Conservation (phyloP, 192 early-diverging fungal species). For the Coemansia sp. region DNA sequence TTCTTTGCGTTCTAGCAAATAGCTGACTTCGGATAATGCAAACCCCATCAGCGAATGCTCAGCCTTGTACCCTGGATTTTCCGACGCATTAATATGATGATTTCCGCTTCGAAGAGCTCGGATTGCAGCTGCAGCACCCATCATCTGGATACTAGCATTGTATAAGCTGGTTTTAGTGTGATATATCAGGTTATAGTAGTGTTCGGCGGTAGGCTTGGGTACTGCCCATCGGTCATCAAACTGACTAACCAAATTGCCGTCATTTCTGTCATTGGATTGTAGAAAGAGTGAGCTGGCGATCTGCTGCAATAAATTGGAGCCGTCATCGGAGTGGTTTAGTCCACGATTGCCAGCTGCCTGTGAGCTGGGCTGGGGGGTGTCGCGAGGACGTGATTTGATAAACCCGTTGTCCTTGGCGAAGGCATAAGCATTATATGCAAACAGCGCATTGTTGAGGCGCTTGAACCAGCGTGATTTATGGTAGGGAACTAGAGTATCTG, state of each 20-base stretch:
- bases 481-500: constrained; percentile 15
- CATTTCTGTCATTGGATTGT: neutral
- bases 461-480: constrained; percentile 25
- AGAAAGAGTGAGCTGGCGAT: neutral
- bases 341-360: too few species aligned
- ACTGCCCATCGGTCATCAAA: constrained; percentile 34
- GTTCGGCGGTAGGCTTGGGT: constrained; percentile 21
- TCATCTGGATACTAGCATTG: constrained; percentile 17
- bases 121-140: constrained; percentile 42
- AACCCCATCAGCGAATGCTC: constrained; percentile 30
- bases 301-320: neutral
- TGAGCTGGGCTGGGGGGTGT: too few species aligned
- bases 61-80: constrained; percentile 6
- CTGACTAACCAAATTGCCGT: constrained; percentile 14
- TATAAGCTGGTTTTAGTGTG: constrained; percentile 15
- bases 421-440: constrained; percentile 22
- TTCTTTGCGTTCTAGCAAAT: constrained; percentile 20
- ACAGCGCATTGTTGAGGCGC: constrained; percentile 19
- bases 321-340: neutral
- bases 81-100: constrained; percentile 7
- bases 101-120: constrained; percentile 6
- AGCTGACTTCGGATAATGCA: constrained; percentile 20
- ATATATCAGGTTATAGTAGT: constrained; percentile 35
- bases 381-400: constrained; percentile 2
- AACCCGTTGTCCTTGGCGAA: constrained; percentile 15